Evolutionary conservation across 768 basidiomycete species (phyloP), one percentile per base, ranked within the genome.

Genomic region (Polyporus arcularius): DNA sequence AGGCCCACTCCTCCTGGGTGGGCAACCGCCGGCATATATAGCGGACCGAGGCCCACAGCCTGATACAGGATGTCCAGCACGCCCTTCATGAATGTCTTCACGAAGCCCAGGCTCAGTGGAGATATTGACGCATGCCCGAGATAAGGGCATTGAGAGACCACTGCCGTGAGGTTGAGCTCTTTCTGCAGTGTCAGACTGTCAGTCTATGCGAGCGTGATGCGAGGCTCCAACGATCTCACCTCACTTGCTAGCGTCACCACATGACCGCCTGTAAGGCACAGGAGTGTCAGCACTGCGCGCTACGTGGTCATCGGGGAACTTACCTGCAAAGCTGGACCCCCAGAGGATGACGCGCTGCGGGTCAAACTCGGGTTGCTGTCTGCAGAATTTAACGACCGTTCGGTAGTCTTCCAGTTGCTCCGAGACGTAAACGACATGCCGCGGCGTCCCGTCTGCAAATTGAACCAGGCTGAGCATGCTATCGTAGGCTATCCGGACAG

Each of bases 341-440:
- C 75, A 77, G 0, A 76, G 38, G 10, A 77, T 51, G 30, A 76
- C 58, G 14, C 68, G 63, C 15, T 74, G 65, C 3, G 72, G 63
- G 56, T 77, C 73, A 42, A 75, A 73, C 28, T 71, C 64, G 0
- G 66, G 56, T 59, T 72, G 69, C 53, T 71, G 67, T 8, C 72
- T 62, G 38, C 68, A 71, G 51, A 68, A 76, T 31, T 73, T 71
- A 53, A 78, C 63, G 38, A 76, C 75, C 3, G 74, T 72, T 28
- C 70, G 64, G 60, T 77, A 78, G 63, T 78, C 76, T 2, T 77
- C 73, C 16, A 75, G 65, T 54, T 76, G 76, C 31, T 76, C 76
- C 1, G 65, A 63, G n/a, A 75, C 65, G 16, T 67, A 56, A 4
- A 75, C 39, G 18, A 68, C 40, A 40, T 73, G 57, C 4, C 73